phyloP scores from a whole-genome alignment of 495 filamentous ascomycete species.

The Hypoxylon intermedium region DNA sequence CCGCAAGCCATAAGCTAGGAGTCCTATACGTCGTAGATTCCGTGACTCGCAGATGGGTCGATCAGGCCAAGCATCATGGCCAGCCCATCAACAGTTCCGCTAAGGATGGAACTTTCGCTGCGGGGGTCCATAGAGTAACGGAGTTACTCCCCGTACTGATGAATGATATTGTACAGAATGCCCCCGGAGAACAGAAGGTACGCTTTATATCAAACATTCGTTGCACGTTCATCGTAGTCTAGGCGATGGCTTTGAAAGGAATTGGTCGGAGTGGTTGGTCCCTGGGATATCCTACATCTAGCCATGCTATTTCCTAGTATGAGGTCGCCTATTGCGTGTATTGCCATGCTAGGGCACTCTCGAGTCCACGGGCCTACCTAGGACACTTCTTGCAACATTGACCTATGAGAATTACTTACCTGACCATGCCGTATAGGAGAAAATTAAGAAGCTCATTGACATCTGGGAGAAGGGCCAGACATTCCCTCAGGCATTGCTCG shows the following conservation, averaged over 20 bases:
- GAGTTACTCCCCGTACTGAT: slow-evolving; percentile 91
- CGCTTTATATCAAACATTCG: slow-evolving; percentile 58
- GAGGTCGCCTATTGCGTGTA: slow-evolving; percentile 1
- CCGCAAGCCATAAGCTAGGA: slow-evolving; percentile 94
- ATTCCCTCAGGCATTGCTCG: slow-evolving; percentile 83
- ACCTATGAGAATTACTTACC: slow-evolving; percentile 50
- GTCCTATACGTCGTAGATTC: slow-evolving; percentile 99
- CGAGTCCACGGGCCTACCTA: slow-evolving; percentile 10
- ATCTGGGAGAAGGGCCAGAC: slow-evolving; percentile 97
- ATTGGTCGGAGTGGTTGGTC: slow-evolving; percentile 27
- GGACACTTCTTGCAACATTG: slow-evolving; percentile 24
- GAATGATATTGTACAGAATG: slow-evolving; percentile 89
- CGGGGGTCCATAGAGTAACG: slow-evolving; percentile 95
- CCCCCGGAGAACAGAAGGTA: slow-evolving; percentile 98
- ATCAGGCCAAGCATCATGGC: slow-evolving; percentile 85
- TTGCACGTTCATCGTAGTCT: slow-evolving; percentile 44
- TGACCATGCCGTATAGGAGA: slow-evolving; percentile 72
- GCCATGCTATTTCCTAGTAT: slow-evolving; percentile 29
- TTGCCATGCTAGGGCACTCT: slow-evolving; percentile 4
- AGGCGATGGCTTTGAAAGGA: slow-evolving; percentile 39
- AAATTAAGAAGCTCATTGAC: slow-evolving; percentile 93
- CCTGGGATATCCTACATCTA: slow-evolving; percentile 48
- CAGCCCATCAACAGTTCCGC: slow-evolving; percentile 79
- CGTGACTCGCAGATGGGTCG: slow-evolving; percentile 98
- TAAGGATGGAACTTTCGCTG: slow-evolving; percentile 89